These are phyloP conservation scores for Penicillium ucsense DNA, from an alignment of 495 filamentous ascomycete species.

Conservation along the genomic window DNA sequence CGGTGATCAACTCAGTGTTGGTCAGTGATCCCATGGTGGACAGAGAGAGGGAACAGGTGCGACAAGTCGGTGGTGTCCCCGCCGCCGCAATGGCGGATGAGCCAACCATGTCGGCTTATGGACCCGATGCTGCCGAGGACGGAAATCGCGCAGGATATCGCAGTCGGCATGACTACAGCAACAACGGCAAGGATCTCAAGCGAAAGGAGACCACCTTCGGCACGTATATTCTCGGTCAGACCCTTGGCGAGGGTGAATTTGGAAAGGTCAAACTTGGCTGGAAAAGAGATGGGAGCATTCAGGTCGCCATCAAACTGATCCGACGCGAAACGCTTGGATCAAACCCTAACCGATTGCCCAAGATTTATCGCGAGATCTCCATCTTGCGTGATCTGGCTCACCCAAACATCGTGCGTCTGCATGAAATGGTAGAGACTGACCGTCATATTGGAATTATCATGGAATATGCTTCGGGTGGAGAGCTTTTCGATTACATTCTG, in stretches of 20 bases:
- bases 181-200: conserved; percentile 32
- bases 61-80: conserved; percentile 53
- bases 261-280: conserved; percentile 99
- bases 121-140: conserved; percentile 50
- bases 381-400: conserved; percentile 82
- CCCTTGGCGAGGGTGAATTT: conserved; percentile 97
- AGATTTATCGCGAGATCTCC: conserved; percentile 93
- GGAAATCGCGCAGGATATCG: conserved; percentile 49
- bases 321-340: conserved; percentile 76
- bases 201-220: conserved; percentile 84
- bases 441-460: conserved; percentile 96
- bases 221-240: conserved; percentile 89
- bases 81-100: conserved; percentile 36
- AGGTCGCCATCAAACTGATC: conserved; percentile 98
- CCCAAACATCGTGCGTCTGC: conserved; percentile 92
- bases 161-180: conserved; percentile 68
- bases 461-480: conserved; percentile 94
- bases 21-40: conserved; percentile 74
- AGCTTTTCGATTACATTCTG: conserved; percentile 96
- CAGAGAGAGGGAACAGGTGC: conserved; percentile 64
- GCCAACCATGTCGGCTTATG: conserved; percentile 44
- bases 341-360: conserved; percentile 80
- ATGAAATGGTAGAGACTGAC: conserved; percentile 98
- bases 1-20: conserved; percentile 65
- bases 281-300: conserved; percentile 87